Evolutionary conservation across 441 rosid species (phyloP).

Genomic region (Adansonia grandidieri): DNA sequence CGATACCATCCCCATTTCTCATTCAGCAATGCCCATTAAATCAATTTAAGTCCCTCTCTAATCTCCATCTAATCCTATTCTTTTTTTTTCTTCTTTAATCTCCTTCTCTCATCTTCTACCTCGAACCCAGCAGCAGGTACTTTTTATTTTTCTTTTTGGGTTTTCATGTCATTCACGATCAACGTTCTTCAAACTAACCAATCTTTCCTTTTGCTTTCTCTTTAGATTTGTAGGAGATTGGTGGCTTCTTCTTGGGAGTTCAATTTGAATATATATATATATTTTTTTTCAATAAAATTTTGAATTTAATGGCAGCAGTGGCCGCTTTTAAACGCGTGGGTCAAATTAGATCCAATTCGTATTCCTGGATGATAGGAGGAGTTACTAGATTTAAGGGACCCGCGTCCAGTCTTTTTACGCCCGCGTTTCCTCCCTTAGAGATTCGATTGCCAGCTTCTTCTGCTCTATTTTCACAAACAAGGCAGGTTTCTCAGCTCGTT

Average conservation of each 20-base stretch:
- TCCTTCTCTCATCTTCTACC: not conserved
- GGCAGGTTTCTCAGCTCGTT: not conserved
- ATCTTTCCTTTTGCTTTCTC: not conserved
- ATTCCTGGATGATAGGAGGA: constrained; percentile 27
- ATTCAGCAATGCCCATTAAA: not conserved
- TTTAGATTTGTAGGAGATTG: constrained; percentile 10
- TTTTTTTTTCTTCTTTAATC: not conserved
- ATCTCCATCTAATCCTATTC: no score
- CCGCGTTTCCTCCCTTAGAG: constrained; percentile 13
- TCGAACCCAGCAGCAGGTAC: not conserved
- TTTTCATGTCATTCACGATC: not conserved
- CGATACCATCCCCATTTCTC: not conserved
- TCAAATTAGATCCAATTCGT: constrained; percentile 46
- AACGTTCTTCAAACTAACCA: not conserved
- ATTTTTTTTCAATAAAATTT: not conserved
- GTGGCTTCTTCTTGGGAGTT: constrained; percentile 15
- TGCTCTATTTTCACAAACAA: not conserved
- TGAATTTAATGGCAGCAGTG: constrained; percentile 10
- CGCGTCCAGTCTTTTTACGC: constrained; percentile 23
- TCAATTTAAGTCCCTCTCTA: not conserved
- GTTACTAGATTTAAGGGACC: constrained; percentile 34
- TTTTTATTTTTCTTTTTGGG: no score
- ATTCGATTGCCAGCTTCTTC: constrained; percentile 17
- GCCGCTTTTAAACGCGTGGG: constrained; percentile 51
- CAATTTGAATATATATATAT: not conserved